Percentiles rank a stretch among this genome's conserved stretches.
Evolutionary conservation across 1,139 yeast genomes (phyloP).

Genomic region (Zhuliangozyma blackwelliae): DNA sequence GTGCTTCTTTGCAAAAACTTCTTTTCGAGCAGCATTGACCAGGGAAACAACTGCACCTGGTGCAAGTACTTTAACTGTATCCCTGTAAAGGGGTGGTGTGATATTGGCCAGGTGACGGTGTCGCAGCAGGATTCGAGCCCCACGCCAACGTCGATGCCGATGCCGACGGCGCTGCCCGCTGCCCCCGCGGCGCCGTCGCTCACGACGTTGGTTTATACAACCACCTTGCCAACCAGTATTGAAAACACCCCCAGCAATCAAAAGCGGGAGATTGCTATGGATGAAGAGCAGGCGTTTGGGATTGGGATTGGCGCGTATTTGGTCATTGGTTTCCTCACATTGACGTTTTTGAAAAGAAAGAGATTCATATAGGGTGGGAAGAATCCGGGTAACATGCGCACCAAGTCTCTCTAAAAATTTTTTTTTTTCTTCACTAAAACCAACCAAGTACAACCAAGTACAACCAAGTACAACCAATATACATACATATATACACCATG

Average conservation of each 20-base stretch:
- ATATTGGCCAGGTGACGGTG: slow-evolving; percentile 47
- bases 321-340: slow-evolving; percentile 13
- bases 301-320: slow-evolving; percentile 14
- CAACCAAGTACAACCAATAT: too few relatives aligned
- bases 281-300: not conserved
- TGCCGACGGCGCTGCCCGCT: slow-evolving; percentile 4
- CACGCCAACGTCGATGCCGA: slow-evolving; percentile 5
- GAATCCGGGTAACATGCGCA: too few relatives aligned
- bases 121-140: slow-evolving; percentile 5
- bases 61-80: slow-evolving; percentile 70
- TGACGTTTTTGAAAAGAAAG: slow-evolving; percentile 13
- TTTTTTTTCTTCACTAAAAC: not conserved
- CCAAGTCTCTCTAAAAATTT: too few relatives aligned
- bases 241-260: slow-evolving; percentile 5
- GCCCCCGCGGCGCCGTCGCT: slow-evolving; percentile 1
- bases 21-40: slow-evolving; percentile 38
- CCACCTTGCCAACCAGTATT: slow-evolving; percentile 10
- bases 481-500: not conserved
- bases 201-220: slow-evolving; percentile 7
- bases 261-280: not conserved
- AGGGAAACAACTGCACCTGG: slow-evolving; percentile 50
- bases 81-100: slow-evolving; percentile 75
- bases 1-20: slow-evolving; percentile 48
- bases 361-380: slow-evolving; percentile 5
- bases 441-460: too few relatives aligned